Conservation (phyloP, 352 stramenopile species). For the Phytophthora brassicae region DNA sequence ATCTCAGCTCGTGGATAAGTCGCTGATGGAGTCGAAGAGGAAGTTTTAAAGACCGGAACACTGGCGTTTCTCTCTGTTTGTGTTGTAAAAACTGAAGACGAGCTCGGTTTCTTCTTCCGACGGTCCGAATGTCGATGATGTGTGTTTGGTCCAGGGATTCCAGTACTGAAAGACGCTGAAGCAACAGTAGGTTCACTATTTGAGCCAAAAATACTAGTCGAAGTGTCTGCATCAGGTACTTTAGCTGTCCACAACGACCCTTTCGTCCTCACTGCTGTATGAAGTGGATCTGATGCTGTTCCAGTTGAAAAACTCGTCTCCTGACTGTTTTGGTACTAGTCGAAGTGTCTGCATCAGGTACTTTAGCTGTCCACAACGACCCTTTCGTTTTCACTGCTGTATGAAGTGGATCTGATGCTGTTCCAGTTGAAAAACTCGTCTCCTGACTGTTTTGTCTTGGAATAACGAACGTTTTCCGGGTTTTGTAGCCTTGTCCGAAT, state of each 20-base stretch:
- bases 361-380: no score
- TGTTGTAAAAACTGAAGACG: slow-evolving; percentile 6
- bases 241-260: no score
- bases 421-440: no score
- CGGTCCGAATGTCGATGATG: slow-evolving; percentile 14
- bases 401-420: no score
- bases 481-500: slow-evolving; percentile 36
- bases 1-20: not conserved
- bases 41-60: not conserved
- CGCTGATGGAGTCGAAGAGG: slow-evolving; percentile 6
- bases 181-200: slow-evolving; percentile 1
- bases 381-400: no score
- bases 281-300: no score
- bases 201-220: not conserved
- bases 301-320: no score
- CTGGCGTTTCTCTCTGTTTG: not conserved
- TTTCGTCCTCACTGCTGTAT: no score
- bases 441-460: slow-evolving; percentile 12
- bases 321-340: slow-evolving; percentile 8
- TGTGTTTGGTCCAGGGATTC: slow-evolving; percentile 11
- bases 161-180: slow-evolving; percentile 23
- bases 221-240: no score
- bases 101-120: slow-evolving; percentile 19
- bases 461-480: slow-evolving; percentile 23
- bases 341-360: no score